Percentiles rank a stretch among this genome's conserved stretches.
phyloP scores from a whole-genome alignment of 2,329 filamentous ascomycete genomes.

The Ploettnerulaceae sp. region DNA sequence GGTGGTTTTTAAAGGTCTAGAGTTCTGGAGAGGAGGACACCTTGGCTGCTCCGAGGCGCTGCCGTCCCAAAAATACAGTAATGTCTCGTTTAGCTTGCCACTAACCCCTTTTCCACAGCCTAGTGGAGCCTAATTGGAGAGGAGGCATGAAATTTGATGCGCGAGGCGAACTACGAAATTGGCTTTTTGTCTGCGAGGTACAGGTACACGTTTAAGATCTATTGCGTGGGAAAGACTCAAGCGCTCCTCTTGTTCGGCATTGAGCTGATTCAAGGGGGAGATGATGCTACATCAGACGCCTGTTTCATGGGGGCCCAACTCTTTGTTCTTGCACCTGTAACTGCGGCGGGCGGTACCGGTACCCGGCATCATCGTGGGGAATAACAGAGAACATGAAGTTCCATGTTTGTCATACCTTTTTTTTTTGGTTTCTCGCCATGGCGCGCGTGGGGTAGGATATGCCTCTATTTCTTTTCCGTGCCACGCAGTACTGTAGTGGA shows the following conservation, averaged over 20 bases:
- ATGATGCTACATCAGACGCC: not conserved
- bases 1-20: too few species aligned
- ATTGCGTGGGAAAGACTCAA: conserved; percentile 18
- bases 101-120: conserved; percentile 3
- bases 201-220: conserved; percentile 23
- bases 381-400: not conserved
- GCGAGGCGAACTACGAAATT: conserved; percentile 3
- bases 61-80: conserved; percentile 1
- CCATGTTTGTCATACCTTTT: conserved; percentile 33
- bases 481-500: not conserved
- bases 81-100: conserved; percentile 9
- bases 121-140: conserved; percentile 12
- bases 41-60: conserved; percentile 1
- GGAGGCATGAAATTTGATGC: conserved; percentile 11
- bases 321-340: too few species aligned
- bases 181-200: conserved; percentile 11
- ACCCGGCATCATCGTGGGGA: conserved; percentile 1
- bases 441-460: conserved; percentile 1
- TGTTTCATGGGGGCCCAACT: not conserved
- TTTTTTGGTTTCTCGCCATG: not conserved
- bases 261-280: not conserved
- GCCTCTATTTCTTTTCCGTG: conserved; percentile 2
- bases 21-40: conserved; percentile 11
- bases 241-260: not conserved
- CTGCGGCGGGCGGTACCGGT: too few species aligned